A percentile compares a stretch with the other conserved stretches of the same genome.
Conservation (phyloP, 2,329 filamentous ascomycete genomes). For the Nothopassalora personata region DNA sequence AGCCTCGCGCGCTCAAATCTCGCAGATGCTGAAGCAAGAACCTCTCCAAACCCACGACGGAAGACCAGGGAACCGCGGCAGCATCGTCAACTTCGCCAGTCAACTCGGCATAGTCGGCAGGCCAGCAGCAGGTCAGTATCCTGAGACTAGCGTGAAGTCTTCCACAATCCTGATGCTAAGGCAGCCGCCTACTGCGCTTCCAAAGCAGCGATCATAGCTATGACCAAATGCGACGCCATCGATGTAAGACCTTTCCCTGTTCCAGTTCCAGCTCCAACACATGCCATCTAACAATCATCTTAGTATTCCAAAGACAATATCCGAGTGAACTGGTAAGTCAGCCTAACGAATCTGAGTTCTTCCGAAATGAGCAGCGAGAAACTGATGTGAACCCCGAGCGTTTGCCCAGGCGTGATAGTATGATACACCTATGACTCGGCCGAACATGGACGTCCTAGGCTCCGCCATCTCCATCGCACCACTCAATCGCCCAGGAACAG, state of each 20-base stretch:
- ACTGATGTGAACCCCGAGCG: constrained; percentile 24
- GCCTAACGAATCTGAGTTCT: background rate
- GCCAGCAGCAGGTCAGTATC: constrained; percentile 39
- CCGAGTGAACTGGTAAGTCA: constrained; percentile 36
- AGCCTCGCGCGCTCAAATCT: constrained; percentile 40
- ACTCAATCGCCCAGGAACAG: constrained; percentile 41
- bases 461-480: constrained; percentile 31
- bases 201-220: constrained; percentile 43
- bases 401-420: constrained; percentile 46
- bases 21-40: constrained; percentile 43
- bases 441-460: constrained; percentile 30
- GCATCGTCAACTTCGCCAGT: constrained; percentile 44
- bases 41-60: constrained; percentile 42
- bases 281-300: constrained; percentile 11
- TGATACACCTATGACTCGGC: constrained; percentile 42
- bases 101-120: constrained; percentile 42
- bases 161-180: background rate
- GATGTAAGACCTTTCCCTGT: constrained; percentile 32
- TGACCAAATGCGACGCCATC: constrained; percentile 47
- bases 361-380: background rate
- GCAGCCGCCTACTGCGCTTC: constrained; percentile 44
- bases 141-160: too few species aligned
- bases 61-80: constrained; percentile 37
- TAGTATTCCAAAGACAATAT: constrained; percentile 45
- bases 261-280: background rate